Evolutionary conservation across 78 protist genomes (phyloP).

Genomic region (Reticulomyxa filosa): DNA sequence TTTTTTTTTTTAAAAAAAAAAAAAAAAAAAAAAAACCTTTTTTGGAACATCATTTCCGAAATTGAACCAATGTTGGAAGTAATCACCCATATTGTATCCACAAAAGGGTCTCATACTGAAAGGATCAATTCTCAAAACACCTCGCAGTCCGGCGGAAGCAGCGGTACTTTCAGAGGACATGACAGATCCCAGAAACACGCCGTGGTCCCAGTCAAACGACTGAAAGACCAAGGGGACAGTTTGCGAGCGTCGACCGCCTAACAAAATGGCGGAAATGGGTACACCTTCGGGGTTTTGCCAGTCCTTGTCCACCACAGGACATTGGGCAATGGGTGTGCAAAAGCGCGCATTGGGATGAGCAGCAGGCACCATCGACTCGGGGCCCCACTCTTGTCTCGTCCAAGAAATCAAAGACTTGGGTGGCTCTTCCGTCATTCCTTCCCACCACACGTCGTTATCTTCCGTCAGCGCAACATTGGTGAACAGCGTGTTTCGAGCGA

Average conservation of each 20-base stretch:
- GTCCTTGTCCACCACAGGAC: constrained; percentile 53
- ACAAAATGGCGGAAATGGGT: constrained; percentile 62
- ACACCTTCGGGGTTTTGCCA: constrained; percentile 58
- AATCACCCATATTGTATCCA: constrained; percentile 75
- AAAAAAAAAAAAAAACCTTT: too few relatives aligned
- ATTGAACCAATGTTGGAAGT: constrained; percentile 58
- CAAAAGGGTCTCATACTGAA: constrained; percentile 71
- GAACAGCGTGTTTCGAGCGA: constrained; percentile 42
- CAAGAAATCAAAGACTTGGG: constrained; percentile 37
- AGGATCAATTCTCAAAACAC: constrained; percentile 41
- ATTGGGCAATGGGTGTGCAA: constrained; percentile 49
- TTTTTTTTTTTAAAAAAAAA: too few relatives aligned
- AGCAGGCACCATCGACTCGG: constrained; percentile 26
- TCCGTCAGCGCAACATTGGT: constrained; percentile 60
- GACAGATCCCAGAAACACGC: constrained; percentile 58
- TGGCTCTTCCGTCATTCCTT: constrained; percentile 30
- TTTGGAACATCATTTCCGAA: too few relatives aligned
- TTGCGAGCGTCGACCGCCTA: constrained; percentile 62
- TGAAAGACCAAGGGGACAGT: constrained; percentile 47
- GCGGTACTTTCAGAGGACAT: constrained; percentile 61
- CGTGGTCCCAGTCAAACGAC: constrained; percentile 65
- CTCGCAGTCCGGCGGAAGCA: constrained; percentile 5
- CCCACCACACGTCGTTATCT: constrained; percentile 79
- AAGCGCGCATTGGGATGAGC: constrained; percentile 74
- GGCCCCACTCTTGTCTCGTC: constrained; percentile 48